A percentile compares a stretch with the other conserved stretches of the same genome.
Evolutionary conservation across 78 protist species (phyloP).

Genomic region (Corallochytrium limacisporum): DNA sequence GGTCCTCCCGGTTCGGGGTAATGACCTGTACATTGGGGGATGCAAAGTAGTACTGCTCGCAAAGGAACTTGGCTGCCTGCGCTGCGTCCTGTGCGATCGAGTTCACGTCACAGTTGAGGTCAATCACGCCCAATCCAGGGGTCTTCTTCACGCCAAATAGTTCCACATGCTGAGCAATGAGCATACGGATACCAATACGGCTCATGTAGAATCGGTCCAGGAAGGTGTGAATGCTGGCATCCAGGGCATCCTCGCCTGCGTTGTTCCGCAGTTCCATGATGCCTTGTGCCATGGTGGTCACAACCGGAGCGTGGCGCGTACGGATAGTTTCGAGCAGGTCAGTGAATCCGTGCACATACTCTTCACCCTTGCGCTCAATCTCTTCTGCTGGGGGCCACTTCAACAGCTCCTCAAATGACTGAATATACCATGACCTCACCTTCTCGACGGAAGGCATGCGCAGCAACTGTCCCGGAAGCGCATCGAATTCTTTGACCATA

Average conservation of each 20-base stretch:
- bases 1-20: not conserved
- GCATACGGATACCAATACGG: slow-evolving; percentile 38
- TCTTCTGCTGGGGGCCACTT: too few relatives aligned
- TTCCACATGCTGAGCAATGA: slow-evolving; percentile 26
- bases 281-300: slow-evolving; percentile 27
- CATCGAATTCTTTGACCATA: slow-evolving; percentile 10
- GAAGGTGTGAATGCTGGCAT: slow-evolving; percentile 4
- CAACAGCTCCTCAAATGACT: slow-evolving; percentile 1
- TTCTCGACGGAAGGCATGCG: slow-evolving; percentile 6
- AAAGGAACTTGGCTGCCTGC: slow-evolving; percentile 11
- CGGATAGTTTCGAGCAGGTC: not conserved
- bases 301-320: slow-evolving; percentile 19
- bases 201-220: slow-evolving; percentile 25
- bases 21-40: slow-evolving; percentile 18
- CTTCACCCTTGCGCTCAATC: not conserved
- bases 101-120: not conserved
- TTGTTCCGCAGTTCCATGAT: slow-evolving; percentile 15
- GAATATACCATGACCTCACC: slow-evolving; percentile 21
- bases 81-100: slow-evolving; percentile 11
- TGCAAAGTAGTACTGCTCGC: slow-evolving; percentile 17
- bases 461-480: slow-evolving; percentile 18
- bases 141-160: slow-evolving; percentile 3
- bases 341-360: not conserved
- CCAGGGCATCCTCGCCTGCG: not conserved
- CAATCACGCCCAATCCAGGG: slow-evolving; percentile 20